A percentile compares a stretch with the other conserved stretches of the same genome.
Evolutionary conservation across 352 stramenopile genomes (phyloP).

Genomic region (Pythium phragmiticola): DNA sequence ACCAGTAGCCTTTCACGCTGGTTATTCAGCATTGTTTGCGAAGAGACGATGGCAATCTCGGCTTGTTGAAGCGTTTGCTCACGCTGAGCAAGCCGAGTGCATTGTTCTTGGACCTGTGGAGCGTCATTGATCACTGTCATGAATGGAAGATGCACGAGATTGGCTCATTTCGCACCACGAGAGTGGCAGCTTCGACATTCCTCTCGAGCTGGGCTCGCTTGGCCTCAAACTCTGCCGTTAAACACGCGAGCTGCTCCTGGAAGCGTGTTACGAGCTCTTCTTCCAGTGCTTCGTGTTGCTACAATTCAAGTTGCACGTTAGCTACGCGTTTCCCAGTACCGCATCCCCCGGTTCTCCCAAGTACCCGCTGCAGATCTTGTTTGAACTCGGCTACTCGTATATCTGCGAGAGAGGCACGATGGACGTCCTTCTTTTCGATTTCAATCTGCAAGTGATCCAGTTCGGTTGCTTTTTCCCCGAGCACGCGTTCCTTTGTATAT

Average conservation of each 20-base stretch:
- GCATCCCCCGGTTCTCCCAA: not conserved
- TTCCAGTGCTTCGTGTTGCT: conserved; percentile 3
- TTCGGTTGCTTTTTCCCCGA: conserved; percentile 41
- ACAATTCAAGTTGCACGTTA: too few species aligned
- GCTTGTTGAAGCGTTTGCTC: not conserved
- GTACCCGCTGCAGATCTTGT: conserved; percentile 10
- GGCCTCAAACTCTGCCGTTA: conserved; percentile 2
- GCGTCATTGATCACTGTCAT: not conserved
- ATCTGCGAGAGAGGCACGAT: not conserved
- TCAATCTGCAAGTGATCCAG: conserved; percentile 26
- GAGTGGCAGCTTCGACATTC: not conserved
- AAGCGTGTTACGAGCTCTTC: conserved; percentile 4
- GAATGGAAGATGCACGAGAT: not conserved
- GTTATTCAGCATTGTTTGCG: not conserved
- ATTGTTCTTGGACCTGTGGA: not conserved
- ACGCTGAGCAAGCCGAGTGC: not conserved
- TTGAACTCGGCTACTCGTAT: conserved; percentile 14
- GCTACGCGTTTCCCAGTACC: too few species aligned
- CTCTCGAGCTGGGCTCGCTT: not conserved
- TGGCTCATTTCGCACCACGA: not conserved
- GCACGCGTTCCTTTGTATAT: conserved; percentile 40
- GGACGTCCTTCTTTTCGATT: conserved; percentile 12
- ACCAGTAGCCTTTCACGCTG: not conserved
- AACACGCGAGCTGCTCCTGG: conserved; percentile 13
- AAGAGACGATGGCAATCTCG: not conserved